Conservation (phyloP, 805 yeast species). For the Metschnikowia matae region DNA sequence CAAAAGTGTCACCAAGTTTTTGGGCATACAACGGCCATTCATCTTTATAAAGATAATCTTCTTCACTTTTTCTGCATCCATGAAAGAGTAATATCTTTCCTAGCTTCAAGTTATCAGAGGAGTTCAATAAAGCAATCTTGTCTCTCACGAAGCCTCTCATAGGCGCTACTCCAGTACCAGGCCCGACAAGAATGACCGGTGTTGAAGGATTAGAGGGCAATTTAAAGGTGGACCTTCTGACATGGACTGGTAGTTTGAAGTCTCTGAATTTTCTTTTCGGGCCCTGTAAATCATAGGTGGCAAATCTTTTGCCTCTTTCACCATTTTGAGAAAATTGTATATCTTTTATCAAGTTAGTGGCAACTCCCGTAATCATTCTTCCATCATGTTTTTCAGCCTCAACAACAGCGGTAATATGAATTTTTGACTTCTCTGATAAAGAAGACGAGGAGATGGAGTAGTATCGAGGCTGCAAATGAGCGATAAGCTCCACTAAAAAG, state of each 20-base stretch:
- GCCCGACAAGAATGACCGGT: constrained; percentile 91
- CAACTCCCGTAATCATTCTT: constrained; percentile 68
- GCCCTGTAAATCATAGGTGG: constrained; percentile 72
- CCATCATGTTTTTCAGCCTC: constrained; percentile 50
- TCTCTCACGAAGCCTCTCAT: constrained; percentile 94
- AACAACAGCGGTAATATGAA: constrained; percentile 89
- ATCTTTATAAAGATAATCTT: constrained; percentile 80
- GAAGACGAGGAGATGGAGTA: constrained; percentile 94
- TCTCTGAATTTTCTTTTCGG: constrained; percentile 60
- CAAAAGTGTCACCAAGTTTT: constrained; percentile 56
- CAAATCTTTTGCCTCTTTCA: constrained; percentile 38
- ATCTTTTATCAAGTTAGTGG: constrained; percentile 81
- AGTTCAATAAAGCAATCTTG: constrained; percentile 52
- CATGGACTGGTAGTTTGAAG: constrained; percentile 81
- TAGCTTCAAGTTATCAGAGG: constrained; percentile 28
- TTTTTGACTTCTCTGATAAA: constrained; percentile 62
- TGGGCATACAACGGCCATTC: constrained; percentile 83
- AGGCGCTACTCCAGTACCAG: constrained; percentile 99
- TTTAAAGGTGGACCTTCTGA: constrained; percentile 92
- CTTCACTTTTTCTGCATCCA: constrained; percentile 77
- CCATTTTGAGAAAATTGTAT: constrained; percentile 56
- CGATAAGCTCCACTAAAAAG: constrained; percentile 74
- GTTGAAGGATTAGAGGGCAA: constrained; percentile 79
- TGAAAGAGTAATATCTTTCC: constrained; percentile 78
- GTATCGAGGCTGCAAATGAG: constrained; percentile 88